Base-by-base conservation (phyloP, 116 monocot genomes). In the Posidonia oceanica region DNA sequence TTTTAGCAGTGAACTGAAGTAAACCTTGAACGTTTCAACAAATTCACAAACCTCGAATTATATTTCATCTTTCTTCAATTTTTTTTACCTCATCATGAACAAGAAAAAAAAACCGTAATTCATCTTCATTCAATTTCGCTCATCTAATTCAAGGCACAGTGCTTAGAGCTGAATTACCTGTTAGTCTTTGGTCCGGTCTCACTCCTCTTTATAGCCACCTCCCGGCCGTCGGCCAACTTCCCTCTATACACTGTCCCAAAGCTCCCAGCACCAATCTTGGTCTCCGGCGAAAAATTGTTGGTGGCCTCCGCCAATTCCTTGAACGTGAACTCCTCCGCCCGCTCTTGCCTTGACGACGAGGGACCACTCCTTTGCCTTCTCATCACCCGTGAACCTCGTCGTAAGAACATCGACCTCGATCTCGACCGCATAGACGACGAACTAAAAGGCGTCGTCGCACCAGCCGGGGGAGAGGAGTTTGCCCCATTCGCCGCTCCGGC, bases 351-450 rank as follows among this genome's bases (percentile, higher is more conserved):
- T 65, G 83, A 77, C 36, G 81, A 76, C 3, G 90, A 88, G 3
- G 88, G 85, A 0, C 91, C 88, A 66, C 90, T 90, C 64, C 90
- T n/a, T 70, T 94, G 94, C 66, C 94, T 74, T 61, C 63, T 67
- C 83, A 94, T 85, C 20, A 69, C 57, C 29, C 80, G 69, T 12
- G 91, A 88, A n/a, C 76, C 71, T 55, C 83, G 90, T 8, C 91
- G 77, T 39, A 74, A 52, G 44, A 86, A 87, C 3, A 71, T 52
- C 36, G 80, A 79, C 68, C 79, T 41, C 4, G 83, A 83, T 3
- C 79, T 72, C 3, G 79, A 69, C 60, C 75, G 38, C 38, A 70
- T 67, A 0, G 78, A 69, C 14, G 68, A 54, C 18, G 72, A 71
- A 39, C 64, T 39, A 14, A 55, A 55, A 0, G 57, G 18, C 14